Base-by-base conservation (phyloP, 805 yeast genomes). In the Candida railenensis region DNA sequence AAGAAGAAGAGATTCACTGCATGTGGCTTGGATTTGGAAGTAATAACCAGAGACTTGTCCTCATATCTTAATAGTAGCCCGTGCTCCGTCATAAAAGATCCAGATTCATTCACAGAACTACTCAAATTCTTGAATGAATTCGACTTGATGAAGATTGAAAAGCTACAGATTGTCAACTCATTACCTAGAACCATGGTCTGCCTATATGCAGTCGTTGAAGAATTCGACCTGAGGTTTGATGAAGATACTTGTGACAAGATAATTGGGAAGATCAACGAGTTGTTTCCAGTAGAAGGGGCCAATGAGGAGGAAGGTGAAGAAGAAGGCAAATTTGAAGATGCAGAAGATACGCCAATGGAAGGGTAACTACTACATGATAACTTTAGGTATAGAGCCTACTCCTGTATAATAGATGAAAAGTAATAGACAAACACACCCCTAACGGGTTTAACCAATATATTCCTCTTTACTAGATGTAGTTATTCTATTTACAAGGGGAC, bases 191-290 rank as follows among this genome's bases (percentile, higher is more conserved):
- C 89, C 3, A 69, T 89, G 73, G 97, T 91, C 11, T 84, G 81
- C 33, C 71, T 92, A 43, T 89, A 82, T 61, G 76, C 94, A 0
- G 69, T 92, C 22, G 82, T 92, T 1, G 99, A 92, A 60, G 98
- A 94, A 60, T 92, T 96, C 64, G 99, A 92, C 54, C 82, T 81
- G 50, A 74, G 99, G 55, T 85, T 90, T 56, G 67, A 70, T n/a
- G 88, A 87, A 48, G 85, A 80, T 1, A 76, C 83, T 49, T 74
- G 87, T 42, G 78, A 81, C 40, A 68, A 71, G 3, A 77, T 92
- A 2, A 52, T 92, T 25, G 77, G 68, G 3, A 74, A 82, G 43
- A 73, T 89, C 16, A 57, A 66, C n/a, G 73, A 73, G 34, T 68
- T 77, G 46, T 79, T 81, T 59, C 88, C 87, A 2, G 57, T 69